Base-by-base conservation (phyloP, 768 basidiomycete genomes). In the Agrocybe chaxingu region DNA sequence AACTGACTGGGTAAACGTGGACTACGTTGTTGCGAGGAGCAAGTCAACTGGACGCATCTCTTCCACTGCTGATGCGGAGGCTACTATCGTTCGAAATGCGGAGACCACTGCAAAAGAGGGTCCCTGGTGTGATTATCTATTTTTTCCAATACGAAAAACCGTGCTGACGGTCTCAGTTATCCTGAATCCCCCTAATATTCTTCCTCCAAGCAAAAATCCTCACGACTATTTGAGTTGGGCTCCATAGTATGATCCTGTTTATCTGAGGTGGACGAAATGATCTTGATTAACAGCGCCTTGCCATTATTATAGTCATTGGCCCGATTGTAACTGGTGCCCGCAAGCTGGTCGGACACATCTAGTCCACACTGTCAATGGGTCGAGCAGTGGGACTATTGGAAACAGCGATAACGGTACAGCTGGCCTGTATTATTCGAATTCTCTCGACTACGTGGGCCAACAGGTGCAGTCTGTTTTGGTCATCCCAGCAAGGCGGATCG, bases 191-290 rank as follows among this genome's bases (percentile, higher is more conserved):
- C 54, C 61, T 11, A 56, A 47, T 10, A 37, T 53, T 13, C 31
- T 62, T 10, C 62, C 68, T 10, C 66, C 68, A 1, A 68, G 65
- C 43, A 42, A 58, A 24, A 52, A 80, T 51, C 38, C 61, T 7
- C 72, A 69, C 34, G 80, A 81, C 59, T 82, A 81, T 57, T 59
- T 81, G 48, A 80, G 78, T 52, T 81, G 75, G 74, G 80, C 79
- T 12, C 81, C 81, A 3, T 82, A 82, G 80, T 81, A 57, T 61
- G 71, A 64, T 49, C 30, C 42, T 29, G 13, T 42, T 18, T 29
- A n/a, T 32, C 13, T 37, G 11, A 30, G 5, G 42, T 16, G 7
- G 24, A 43, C 29, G n/a, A 18, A 18, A 13, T 12, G 29, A 24
- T 24, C 24, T 24, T 24, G 24, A 24, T 24, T 24, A 3, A 24